Percentiles rank a stretch among this genome's conserved stretches.
phyloP scores from a whole-genome alignment of 2,329 filamentous ascomycete genomes.

The Arthrinium phaeospermum region DNA sequence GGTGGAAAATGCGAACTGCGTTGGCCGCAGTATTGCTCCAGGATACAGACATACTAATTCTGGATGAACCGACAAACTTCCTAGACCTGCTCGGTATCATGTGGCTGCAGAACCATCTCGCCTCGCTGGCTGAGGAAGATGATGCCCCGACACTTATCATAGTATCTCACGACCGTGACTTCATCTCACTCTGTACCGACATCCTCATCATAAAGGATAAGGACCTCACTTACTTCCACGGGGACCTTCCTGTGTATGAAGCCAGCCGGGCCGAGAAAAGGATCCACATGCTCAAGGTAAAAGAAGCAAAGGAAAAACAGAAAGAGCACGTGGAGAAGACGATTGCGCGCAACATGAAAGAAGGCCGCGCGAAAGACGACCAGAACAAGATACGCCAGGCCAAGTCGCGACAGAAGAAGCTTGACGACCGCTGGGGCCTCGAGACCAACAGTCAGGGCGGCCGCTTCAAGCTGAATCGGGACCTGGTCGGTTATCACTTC shows the following conservation, averaged over 20 bases:
- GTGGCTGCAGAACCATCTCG: slow-evolving; percentile 80
- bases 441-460: slow-evolving; percentile 74
- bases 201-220: slow-evolving; percentile 78
- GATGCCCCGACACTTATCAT: slow-evolving; percentile 72
- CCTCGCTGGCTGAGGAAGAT: slow-evolving; percentile 56
- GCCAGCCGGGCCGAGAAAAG: slow-evolving; percentile 70
- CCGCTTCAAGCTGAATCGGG: slow-evolving; percentile 81
- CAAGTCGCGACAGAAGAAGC: slow-evolving; percentile 82
- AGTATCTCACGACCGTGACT: slow-evolving; percentile 85
- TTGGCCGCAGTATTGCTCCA: slow-evolving; percentile 72
- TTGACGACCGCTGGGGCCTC: slow-evolving; percentile 81
- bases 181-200: slow-evolving; percentile 78
- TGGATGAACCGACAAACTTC: slow-evolving; percentile 90
- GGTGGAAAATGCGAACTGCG: slow-evolving; percentile 74
- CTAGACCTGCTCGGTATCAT: slow-evolving; percentile 83
- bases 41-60: slow-evolving; percentile 76
- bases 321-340: slow-evolving; percentile 81
- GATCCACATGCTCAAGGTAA: slow-evolving; percentile 73
- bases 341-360: slow-evolving; percentile 75
- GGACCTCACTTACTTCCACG: slow-evolving; percentile 74
- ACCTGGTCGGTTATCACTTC: slow-evolving; percentile 67
- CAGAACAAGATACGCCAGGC: slow-evolving; percentile 87
- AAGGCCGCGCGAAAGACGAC: slow-evolving; percentile 78
- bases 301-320: slow-evolving; percentile 81
- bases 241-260: slow-evolving; percentile 76